These are phyloP conservation scores for Pyrenopolyporus hunteri DNA, from an alignment of 495 filamentous ascomycete genomes.

Conservation along the genomic window DNA sequence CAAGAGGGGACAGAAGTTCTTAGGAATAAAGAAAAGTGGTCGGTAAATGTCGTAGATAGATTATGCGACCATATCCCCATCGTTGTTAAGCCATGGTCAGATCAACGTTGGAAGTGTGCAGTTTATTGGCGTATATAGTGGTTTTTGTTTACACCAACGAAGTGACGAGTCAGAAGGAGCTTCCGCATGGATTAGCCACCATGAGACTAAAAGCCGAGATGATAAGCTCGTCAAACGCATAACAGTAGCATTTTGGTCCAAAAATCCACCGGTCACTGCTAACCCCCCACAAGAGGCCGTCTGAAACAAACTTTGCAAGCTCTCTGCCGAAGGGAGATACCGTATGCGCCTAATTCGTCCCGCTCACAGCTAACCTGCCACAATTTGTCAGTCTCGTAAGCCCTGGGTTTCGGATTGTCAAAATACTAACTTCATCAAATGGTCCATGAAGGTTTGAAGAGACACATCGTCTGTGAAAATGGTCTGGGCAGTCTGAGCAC, in stretches of 20 bases:
- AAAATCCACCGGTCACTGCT: background rate
- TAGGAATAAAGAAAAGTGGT: too few species aligned
- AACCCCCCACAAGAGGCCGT: background rate
- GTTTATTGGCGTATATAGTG: conserved; percentile 4
- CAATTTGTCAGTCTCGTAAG: conserved; percentile 15
- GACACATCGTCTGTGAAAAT: conserved; percentile 99
- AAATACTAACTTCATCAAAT: conserved; percentile 91
- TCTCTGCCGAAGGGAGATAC: background rate
- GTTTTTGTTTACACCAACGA: conserved; percentile 6
- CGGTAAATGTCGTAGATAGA: too few species aligned
- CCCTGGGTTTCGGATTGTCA: conserved; percentile 12
- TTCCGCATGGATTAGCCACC: background rate
- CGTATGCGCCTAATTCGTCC: conserved; percentile 53
- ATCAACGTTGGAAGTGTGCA: background rate
- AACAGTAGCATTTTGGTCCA: background rate
- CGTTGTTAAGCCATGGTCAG: too few species aligned
- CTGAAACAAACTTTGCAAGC: background rate
- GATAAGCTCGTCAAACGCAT: background rate
- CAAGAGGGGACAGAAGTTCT: too few species aligned
- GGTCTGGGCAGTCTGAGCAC: conserved; percentile 88
- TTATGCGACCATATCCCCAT: too few species aligned
- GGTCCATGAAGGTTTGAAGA: conserved; percentile 98
- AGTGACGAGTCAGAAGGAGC: background rate
- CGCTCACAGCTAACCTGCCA: conserved; percentile 59
- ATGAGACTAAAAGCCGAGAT: background rate